Conservation (phyloP, 176 grass and related monocot genomes). For the Ampelocalamus luodianensis region DNA sequence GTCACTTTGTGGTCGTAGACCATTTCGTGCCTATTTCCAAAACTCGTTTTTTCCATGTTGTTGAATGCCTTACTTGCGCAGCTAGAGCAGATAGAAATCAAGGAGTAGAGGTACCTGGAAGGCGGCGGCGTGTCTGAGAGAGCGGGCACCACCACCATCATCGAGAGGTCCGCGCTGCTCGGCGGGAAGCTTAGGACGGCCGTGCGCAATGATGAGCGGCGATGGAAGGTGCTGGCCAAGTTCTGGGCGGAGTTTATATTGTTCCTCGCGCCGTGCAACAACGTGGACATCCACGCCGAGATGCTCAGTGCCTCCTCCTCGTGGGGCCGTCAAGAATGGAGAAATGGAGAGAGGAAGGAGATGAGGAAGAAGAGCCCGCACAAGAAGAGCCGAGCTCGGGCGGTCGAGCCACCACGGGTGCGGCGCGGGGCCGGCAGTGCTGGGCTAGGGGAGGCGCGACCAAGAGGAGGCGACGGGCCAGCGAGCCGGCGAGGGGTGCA, state of each 20-base stretch:
- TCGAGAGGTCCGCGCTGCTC: constrained; percentile 52
- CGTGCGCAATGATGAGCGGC: neutral
- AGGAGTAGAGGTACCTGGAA: neutral
- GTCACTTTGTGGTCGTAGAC: no score
- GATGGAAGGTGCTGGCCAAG: constrained; percentile 51
- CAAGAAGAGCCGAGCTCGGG: no score
- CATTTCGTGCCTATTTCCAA: no score
- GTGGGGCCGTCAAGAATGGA: no score
- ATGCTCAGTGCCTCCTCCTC: constrained; percentile 53
- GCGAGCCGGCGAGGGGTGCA: no score
- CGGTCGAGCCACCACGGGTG: no score
- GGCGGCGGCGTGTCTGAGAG: neutral
- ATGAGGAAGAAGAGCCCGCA: no score
- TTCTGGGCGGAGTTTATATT: constrained; percentile 53
- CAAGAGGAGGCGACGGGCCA: no score
- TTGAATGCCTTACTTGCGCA: constrained; percentile 22
- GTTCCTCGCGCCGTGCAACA: constrained; percentile 57
- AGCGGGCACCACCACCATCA: constrained; percentile 9
- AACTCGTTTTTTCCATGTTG: no score
- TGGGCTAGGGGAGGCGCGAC: no score
- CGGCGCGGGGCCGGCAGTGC: no score
- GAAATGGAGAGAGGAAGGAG: no score
- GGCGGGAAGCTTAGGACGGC: constrained; percentile 35
- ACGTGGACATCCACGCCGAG: constrained; percentile 56
- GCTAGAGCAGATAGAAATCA: constrained; percentile 10